Conservation (phyloP, 2,329 filamentous ascomycete genomes). For the Cryphonectria nitschkei region DNA sequence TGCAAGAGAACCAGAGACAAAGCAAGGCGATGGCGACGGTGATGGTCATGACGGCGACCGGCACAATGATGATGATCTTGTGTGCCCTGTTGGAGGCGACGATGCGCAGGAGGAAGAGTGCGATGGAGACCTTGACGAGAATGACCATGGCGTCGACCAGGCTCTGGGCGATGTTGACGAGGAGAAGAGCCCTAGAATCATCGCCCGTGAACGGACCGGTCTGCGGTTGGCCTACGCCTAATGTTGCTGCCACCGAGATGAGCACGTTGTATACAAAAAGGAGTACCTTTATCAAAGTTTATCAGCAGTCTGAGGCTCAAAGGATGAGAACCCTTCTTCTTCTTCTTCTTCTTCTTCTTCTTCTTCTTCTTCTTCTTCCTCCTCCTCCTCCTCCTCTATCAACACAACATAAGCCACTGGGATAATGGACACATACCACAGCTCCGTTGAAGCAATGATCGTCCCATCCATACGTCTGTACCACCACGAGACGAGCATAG, state of each 20-base stretch:
- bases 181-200: constrained; percentile 3
- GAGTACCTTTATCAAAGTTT: neutral
- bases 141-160: constrained; percentile 9
- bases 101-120: constrained; percentile 21
- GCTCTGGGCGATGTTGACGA: constrained; percentile 18
- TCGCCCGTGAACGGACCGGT: neutral
- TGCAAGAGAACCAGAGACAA: constrained; percentile 26
- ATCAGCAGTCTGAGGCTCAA: neutral
- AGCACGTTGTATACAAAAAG: constrained; percentile 19
- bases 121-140: constrained; percentile 25
- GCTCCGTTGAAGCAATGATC: constrained; percentile 25
- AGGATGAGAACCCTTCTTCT: neutral
- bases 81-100: constrained; percentile 8
- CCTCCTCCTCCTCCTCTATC: neutral
- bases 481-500: constrained; percentile 23
- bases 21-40: neutral
- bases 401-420: neutral
- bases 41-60: constrained; percentile 12
- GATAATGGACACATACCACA: constrained; percentile 15
- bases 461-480: constrained; percentile 25
- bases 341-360: neutral
- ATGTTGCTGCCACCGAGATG: constrained; percentile 15
- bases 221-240: constrained; percentile 13
- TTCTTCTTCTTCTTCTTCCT: neutral
- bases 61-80: constrained; percentile 10